Conservation (phyloP, 2,329 filamentous ascomycete genomes). For the Pseudogymnoascus sp. region DNA sequence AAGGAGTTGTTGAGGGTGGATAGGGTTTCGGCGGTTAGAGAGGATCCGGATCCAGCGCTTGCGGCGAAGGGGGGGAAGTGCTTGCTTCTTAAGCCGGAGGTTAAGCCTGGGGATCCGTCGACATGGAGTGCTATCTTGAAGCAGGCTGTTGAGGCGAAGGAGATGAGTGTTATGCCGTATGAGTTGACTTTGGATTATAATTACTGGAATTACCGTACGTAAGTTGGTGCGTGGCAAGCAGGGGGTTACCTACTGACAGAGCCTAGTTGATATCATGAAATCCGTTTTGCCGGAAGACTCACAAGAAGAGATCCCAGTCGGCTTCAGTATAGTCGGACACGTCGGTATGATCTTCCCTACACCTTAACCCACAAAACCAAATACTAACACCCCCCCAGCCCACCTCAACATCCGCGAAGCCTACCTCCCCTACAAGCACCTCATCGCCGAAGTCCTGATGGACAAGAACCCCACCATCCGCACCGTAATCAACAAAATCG, state of each 20-base stretch:
- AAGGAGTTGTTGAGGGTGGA: constrained; percentile 58
- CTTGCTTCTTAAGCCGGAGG: constrained; percentile 47
- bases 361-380: constrained; percentile 12
- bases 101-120: constrained; percentile 49
- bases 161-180: constrained; percentile 66
- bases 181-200: constrained; percentile 70
- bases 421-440: constrained; percentile 74
- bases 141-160: constrained; percentile 58
- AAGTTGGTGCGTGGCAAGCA: constrained; percentile 7
- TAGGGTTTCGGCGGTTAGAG: constrained; percentile 52
- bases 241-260: constrained; percentile 9
- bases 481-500: constrained; percentile 94
- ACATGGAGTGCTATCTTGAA: constrained; percentile 69
- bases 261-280: constrained; percentile 68
- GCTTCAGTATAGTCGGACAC: constrained; percentile 84
- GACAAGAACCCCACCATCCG: constrained; percentile 79
- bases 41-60: constrained; percentile 50
- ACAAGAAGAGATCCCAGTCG: constrained; percentile 71
- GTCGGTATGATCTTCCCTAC: constrained; percentile 47
- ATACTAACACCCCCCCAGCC: constrained; percentile 38
- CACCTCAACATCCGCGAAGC: constrained; percentile 83
- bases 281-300: constrained; percentile 73
- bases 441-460: constrained; percentile 76
- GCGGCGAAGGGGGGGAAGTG: constrained; percentile 51
- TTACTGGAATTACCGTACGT: constrained; percentile 73